phyloP scores from a whole-genome alignment of 2,329 filamentous ascomycete species.

The Biscogniauxia mediterranea region DNA sequence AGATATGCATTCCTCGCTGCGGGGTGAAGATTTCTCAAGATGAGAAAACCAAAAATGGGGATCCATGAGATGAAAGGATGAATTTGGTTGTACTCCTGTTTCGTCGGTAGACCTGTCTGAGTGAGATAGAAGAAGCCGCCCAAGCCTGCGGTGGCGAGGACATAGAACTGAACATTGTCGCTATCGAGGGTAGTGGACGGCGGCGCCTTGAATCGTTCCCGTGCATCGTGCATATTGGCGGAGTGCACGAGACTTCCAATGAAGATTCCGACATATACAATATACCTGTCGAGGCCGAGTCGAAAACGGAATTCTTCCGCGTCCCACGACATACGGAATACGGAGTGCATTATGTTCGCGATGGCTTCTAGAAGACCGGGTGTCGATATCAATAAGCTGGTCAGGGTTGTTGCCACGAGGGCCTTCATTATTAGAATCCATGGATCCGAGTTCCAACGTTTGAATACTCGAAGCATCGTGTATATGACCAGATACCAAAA shows the following conservation, averaged over 20 bases:
- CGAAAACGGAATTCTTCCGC: conserved; percentile 49
- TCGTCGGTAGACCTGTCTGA: conserved; percentile 20
- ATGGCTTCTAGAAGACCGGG: conserved; percentile 43
- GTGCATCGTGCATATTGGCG: conserved; percentile 19
- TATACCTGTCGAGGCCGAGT: conserved; percentile 50
- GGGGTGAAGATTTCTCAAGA: conserved; percentile 49
- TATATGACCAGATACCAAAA: conserved; percentile 64
- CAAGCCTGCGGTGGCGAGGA: conserved; percentile 26
- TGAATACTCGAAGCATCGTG: conserved; percentile 45
- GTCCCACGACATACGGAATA: conserved; percentile 49
- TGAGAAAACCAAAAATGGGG: conserved; percentile 51
- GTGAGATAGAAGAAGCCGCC: conserved; percentile 35
- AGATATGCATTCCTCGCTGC: conserved; percentile 44
- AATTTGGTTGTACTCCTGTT: conserved; percentile 46
- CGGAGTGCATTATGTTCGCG: conserved; percentile 35
- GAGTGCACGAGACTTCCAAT: conserved; percentile 42
- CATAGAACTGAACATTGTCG: conserved; percentile 8
- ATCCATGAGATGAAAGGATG: conserved; percentile 54
- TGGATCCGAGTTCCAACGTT: conserved; percentile 41
- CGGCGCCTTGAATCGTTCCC: conserved; percentile 14
- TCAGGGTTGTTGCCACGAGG: conserved; percentile 39
- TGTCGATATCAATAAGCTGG: conserved; percentile 32
- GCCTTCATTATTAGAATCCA: conserved; percentile 48
- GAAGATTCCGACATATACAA: conserved; percentile 57
- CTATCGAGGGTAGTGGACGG: conserved; percentile 10